Percentiles rank a stretch among this genome's conserved stretches.
phyloP scores from a whole-genome alignment of 1,284 basidiomycete species.

The Cutaneotrichosporon sp. region DNA sequence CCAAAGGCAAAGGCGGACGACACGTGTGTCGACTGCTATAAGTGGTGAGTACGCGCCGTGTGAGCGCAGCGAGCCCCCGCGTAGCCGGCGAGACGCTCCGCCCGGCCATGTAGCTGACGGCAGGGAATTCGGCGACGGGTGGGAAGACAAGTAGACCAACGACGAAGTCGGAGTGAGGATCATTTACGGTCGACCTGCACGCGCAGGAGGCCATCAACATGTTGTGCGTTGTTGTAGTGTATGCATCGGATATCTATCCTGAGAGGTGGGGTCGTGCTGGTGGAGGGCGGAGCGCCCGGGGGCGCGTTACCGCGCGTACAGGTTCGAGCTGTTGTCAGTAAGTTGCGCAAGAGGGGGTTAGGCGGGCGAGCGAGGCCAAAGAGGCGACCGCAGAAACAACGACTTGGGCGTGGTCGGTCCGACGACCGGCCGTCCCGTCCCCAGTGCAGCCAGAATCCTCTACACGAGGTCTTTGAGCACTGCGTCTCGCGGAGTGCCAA shows the following conservation, averaged over 20 bases:
- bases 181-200: no score
- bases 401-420: no score
- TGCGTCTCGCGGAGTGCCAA: no score
- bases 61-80: not conserved
- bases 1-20: conserved; percentile 40
- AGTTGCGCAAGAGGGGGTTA: no score
- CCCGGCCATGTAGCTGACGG: not conserved
- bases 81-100: not conserved
- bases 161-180: no score
- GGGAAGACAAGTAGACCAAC: conserved; percentile 17
- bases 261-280: conserved; percentile 1
- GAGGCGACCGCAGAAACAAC: no score
- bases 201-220: not conserved
- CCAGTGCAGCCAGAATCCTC: no score
- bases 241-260: conserved; percentile 4
- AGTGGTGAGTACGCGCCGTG: conserved; percentile 36
- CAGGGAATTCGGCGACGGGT: conserved; percentile 35
- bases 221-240: conserved; percentile 10
- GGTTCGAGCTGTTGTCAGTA: conserved; percentile 5
- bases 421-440: no score
- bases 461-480: no score
- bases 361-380: no score
- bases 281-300: no score
- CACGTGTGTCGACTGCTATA: conserved; percentile 48
- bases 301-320: conserved; percentile 2